Conservation (phyloP, 2,329 filamentous ascomycete species). For the Tolypocladium tropicale region DNA sequence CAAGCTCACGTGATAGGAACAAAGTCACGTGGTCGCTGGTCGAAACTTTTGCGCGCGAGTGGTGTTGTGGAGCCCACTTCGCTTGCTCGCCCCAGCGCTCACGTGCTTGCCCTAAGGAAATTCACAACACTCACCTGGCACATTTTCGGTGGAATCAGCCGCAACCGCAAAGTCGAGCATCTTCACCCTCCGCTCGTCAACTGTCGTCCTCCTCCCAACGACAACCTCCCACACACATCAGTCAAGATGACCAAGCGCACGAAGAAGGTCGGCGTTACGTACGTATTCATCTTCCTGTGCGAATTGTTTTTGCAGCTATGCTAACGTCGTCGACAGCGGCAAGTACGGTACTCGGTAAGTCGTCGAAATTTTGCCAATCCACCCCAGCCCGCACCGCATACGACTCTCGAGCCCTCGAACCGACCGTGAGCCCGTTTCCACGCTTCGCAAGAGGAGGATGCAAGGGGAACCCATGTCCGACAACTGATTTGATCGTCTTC, state of each 20-base stretch:
- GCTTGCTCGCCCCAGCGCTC: constrained; percentile 17
- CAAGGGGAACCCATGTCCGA: background rate
- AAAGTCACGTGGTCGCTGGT: background rate
- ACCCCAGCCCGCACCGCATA: background rate
- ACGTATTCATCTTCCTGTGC: constrained; percentile 16
- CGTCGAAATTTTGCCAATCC: background rate
- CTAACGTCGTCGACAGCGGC: constrained; percentile 34
- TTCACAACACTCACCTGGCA: constrained; percentile 23
- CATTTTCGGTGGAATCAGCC: constrained; percentile 21
- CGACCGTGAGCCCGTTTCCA: background rate
- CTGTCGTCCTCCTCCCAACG: constrained; percentile 21
- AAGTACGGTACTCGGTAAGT: constrained; percentile 95
- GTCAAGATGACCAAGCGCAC: constrained; percentile 90
- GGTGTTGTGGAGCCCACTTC: constrained; percentile 3
- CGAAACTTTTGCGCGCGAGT: background rate
- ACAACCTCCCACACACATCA: constrained; percentile 26
- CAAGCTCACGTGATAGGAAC: constrained; percentile 1
- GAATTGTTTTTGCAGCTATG: constrained; percentile 5
- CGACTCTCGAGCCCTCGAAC: constrained; percentile 1
- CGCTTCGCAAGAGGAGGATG: background rate
- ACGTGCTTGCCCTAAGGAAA: constrained; percentile 33
- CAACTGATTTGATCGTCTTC: background rate
- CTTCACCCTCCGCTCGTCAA: constrained; percentile 19
- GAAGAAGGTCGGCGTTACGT: constrained; percentile 93
- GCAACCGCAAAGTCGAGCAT: constrained; percentile 18